phyloP scores from a whole-genome alignment of 306 rosid species.

The Rosa multiflora region DNA sequence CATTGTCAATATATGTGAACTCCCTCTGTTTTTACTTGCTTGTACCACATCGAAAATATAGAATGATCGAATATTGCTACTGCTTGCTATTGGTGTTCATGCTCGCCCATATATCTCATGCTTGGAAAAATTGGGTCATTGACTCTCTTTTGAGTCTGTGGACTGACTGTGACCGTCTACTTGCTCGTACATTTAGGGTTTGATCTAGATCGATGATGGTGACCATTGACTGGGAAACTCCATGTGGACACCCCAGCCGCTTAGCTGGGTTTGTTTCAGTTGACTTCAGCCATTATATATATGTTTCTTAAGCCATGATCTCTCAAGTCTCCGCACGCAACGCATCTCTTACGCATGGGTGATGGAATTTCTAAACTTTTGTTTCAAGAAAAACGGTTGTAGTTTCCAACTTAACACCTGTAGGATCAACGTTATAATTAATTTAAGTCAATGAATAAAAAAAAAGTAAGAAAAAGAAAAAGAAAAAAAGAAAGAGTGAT shows the following conservation, averaged over 20 bases:
- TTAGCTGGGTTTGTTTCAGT: neutral
- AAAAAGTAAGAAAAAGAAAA: too few species aligned
- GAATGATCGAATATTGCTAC: neutral
- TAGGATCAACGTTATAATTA: neutral
- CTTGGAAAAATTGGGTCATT: neutral
- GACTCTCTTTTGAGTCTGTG: neutral
- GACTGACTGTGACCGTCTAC: neutral
- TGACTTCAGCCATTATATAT: slow-evolving; percentile 5
- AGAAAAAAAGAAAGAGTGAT: too few species aligned
- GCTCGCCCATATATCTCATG: neutral
- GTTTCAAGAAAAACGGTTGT: too few species aligned
- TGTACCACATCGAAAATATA: neutral
- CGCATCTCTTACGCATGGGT: neutral
- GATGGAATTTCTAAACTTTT: neutral
- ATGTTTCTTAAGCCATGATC: neutral
- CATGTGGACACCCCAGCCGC: neutral
- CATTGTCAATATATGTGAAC: slow-evolving; percentile 4
- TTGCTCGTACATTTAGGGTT: neutral
- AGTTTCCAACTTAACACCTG: neutral
- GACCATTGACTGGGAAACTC: slow-evolving; percentile 9
- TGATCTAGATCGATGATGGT: neutral
- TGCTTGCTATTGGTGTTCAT: neutral
- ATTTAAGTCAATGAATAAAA: too few species aligned
- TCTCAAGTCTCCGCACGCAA: neutral
- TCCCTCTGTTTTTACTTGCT: neutral